Percentiles rank a stretch among this genome's conserved stretches.
Conservation (phyloP, 2,329 filamentous ascomycete genomes). For the Aspergillus bombycis region DNA sequence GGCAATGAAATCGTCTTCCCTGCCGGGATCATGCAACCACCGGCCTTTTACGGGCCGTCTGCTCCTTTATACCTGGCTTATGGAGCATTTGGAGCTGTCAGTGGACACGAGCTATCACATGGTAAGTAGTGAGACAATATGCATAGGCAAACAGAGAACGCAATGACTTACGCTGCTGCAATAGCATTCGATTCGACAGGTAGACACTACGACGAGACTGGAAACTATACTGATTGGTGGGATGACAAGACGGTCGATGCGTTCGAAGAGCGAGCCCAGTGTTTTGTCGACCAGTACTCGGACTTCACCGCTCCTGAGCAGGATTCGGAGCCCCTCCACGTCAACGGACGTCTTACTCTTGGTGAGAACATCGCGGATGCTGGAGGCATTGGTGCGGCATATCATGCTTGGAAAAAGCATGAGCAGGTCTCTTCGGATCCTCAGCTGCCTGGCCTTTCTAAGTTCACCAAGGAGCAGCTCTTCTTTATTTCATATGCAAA, state of each 20-base stretch:
- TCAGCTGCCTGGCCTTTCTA: slow-evolving; percentile 62
- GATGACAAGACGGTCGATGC: slow-evolving; percentile 60
- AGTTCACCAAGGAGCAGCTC: slow-evolving; percentile 68
- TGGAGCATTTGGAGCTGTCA: slow-evolving; percentile 69
- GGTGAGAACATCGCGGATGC: slow-evolving; percentile 75
- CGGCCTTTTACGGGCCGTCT: slow-evolving; percentile 62
- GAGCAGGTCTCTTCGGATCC: slow-evolving; percentile 55
- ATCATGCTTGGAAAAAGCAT: slow-evolving; percentile 66
- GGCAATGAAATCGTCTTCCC: slow-evolving; percentile 72
- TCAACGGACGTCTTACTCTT: slow-evolving; percentile 66
- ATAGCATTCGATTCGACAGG: slow-evolving; percentile 68
- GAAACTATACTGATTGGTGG: slow-evolving; percentile 71
- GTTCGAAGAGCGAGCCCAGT: slow-evolving; percentile 63
- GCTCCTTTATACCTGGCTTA: slow-evolving; percentile 69
- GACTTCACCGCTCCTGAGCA: slow-evolving; percentile 62
- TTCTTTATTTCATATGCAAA: slow-evolving; percentile 70
- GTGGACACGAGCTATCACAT: slow-evolving; percentile 71
- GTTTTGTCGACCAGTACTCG: slow-evolving; percentile 69
- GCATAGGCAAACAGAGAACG: not conserved
- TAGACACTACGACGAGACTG: slow-evolving; percentile 65
- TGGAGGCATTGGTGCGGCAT: slow-evolving; percentile 66
- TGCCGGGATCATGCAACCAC: slow-evolving; percentile 70
- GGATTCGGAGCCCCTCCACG: slow-evolving; percentile 60
- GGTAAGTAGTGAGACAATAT: slow-evolving; percentile 29
- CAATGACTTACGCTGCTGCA: slow-evolving; percentile 9